phyloP scores from a whole-genome alignment of 306 rosid genomes.

The Mimosa pudica region DNA sequence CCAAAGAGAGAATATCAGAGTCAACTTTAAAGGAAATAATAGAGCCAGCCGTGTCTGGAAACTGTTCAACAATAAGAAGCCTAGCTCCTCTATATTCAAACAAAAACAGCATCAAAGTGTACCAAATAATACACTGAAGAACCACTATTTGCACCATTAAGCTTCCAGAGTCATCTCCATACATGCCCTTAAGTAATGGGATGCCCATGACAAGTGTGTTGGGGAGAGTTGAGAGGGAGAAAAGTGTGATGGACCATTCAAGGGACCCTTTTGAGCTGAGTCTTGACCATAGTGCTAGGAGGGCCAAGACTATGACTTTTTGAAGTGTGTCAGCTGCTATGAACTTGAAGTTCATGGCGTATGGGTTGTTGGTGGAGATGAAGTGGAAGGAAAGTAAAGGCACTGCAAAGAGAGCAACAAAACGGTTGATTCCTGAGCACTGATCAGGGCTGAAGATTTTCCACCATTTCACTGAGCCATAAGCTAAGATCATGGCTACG shows the following conservation, averaged over 20 bases:
- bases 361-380: conserved; percentile 66
- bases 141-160: conserved; percentile 74
- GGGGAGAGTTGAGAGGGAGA: conserved; percentile 65
- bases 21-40: conserved; percentile 65
- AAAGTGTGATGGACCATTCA: conserved; percentile 70
- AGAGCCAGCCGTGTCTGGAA: conserved; percentile 65
- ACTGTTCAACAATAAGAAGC: conserved; percentile 58
- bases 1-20: conserved; percentile 64
- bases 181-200: conserved; percentile 66
- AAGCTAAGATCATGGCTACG: conserved; percentile 68
- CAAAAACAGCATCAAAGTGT: conserved; percentile 63
- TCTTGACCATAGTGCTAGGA: conserved; percentile 52
- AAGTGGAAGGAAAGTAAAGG: conserved; percentile 74
- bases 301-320: conserved; percentile 51
- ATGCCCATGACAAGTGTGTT: conserved; percentile 77
- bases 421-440: conserved; percentile 68
- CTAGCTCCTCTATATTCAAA: conserved; percentile 68
- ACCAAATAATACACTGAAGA: conserved; percentile 72
- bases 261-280: conserved; percentile 54
- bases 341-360: conserved; percentile 65
- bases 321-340: conserved; percentile 65
- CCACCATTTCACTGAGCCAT: conserved; percentile 77
- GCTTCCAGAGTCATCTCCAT: conserved; percentile 53
- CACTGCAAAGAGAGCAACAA: conserved; percentile 69
- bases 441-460: conserved; percentile 68